These are phyloP conservation scores for Phytophthora fragariaefolia DNA, from an alignment of 352 stramenopile species.

Conservation along the genomic window DNA sequence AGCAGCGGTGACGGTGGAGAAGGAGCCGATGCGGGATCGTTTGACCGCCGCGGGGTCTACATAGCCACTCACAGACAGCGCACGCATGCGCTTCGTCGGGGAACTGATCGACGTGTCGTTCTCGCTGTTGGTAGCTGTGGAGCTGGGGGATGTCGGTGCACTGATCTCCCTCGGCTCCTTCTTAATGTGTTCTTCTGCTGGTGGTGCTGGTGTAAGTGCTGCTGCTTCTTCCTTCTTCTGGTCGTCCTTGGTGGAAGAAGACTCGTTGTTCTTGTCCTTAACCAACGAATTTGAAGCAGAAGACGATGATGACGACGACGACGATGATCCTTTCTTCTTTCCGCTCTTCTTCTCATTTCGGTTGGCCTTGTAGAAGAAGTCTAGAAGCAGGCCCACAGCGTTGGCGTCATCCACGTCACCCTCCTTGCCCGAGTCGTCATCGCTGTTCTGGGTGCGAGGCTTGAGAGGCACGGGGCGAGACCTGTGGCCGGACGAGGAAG, in stretches of 20 bases:
- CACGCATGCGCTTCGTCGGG: constrained; percentile 79
- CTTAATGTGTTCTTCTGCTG: constrained; percentile 37
- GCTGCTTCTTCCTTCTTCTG: constrained; percentile 13
- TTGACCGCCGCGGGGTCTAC: constrained; percentile 60
- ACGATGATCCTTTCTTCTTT: too few species aligned
- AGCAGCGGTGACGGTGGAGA: constrained; percentile 51
- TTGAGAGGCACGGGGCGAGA: constrained; percentile 38
- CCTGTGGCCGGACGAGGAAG: constrained; percentile 20
- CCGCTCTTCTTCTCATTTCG: constrained; percentile 55
- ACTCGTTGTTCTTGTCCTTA: not conserved
- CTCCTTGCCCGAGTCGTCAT: constrained; percentile 32
- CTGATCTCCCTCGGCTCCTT: constrained; percentile 37
- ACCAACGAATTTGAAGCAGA: too few species aligned
- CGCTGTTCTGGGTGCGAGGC: constrained; percentile 34
- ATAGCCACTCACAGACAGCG: constrained; percentile 70
- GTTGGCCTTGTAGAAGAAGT: constrained; percentile 88
- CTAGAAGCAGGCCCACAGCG: constrained; percentile 71
- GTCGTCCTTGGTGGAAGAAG: constrained; percentile 7
- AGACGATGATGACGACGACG: too few species aligned
- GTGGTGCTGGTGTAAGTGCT: constrained; percentile 9
- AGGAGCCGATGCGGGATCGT: constrained; percentile 69
- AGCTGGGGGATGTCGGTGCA: constrained; percentile 18
- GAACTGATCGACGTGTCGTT: constrained; percentile 59
- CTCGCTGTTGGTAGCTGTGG: constrained; percentile 27
- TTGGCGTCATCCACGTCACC: constrained; percentile 63